Evolutionary conservation across 345 rosid species (phyloP).

Genomic region (Corchorus capsularis): DNA sequence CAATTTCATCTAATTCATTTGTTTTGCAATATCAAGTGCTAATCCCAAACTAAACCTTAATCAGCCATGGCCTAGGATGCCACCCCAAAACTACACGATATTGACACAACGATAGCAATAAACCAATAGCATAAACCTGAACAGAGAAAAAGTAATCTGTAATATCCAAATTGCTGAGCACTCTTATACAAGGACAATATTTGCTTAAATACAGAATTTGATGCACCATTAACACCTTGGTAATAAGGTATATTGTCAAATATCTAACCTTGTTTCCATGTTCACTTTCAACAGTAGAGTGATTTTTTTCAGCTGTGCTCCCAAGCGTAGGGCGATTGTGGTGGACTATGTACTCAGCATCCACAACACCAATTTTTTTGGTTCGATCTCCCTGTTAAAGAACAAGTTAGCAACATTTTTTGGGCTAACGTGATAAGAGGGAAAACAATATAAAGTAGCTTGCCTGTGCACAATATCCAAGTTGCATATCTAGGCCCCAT

Average conservation of each 20-base stretch:
- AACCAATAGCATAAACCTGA: too few species aligned
- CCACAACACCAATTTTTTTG: conserved; percentile 61
- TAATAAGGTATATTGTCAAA: background rate
- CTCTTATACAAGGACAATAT: too few species aligned
- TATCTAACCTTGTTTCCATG: conserved; percentile 35
- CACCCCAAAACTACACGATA: too few species aligned
- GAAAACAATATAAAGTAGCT: conserved; percentile 24
- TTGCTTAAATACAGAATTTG: too few species aligned
- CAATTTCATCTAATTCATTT: background rate
- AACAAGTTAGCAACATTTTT: conserved; percentile 11
- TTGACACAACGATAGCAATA: too few species aligned
- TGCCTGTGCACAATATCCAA: conserved; percentile 73
- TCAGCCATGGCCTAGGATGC: too few species aligned
- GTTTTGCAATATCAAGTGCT: too few species aligned
- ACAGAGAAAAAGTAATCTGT: too few species aligned
- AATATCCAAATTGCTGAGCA: too few species aligned
- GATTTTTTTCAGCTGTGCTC: conserved; percentile 20
- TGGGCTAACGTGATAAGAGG: background rate
- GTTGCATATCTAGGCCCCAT: conserved; percentile 72
- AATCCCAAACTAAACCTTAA: too few species aligned
- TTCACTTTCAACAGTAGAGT: background rate
- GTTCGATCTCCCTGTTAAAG: conserved; percentile 61
- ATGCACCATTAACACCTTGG: too few species aligned
- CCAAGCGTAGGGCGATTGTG: conserved; percentile 68
- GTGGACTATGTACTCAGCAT: conserved; percentile 65